A percentile compares a stretch with the other conserved stretches of the same genome.
phyloP scores from a whole-genome alignment of 371 early-diverging fungal species.

The Mucor irregularis region DNA sequence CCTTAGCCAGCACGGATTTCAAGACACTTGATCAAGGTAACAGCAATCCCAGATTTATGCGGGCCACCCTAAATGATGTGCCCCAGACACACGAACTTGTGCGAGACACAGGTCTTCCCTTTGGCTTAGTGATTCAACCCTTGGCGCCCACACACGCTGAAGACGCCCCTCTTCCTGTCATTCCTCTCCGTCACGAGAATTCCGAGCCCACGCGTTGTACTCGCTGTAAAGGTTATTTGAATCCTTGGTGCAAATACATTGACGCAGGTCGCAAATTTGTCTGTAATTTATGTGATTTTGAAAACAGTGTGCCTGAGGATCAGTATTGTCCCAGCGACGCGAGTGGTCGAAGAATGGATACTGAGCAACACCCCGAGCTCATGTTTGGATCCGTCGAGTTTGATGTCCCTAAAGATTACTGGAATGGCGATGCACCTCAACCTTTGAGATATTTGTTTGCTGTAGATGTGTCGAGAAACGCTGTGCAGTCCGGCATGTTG shows the following conservation, averaged over 20 bases:
- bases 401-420: constrained; percentile 79
- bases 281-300: constrained; percentile 92
- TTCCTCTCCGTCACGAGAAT: not conserved
- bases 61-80: constrained; percentile 82
- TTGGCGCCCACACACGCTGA: constrained; percentile 75
- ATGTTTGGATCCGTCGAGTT: constrained; percentile 88
- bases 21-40: constrained; percentile 90
- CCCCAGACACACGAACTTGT: constrained; percentile 81
- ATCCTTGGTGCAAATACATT: constrained; percentile 84
- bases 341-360: constrained; percentile 85
- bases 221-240: constrained; percentile 94
- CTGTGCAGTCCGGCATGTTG: constrained; percentile 86
- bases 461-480: constrained; percentile 88
- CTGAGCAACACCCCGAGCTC: constrained; percentile 88
- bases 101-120: constrained; percentile 75
- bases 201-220: constrained; percentile 50
- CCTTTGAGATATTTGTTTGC: constrained; percentile 85
- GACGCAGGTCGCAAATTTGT: constrained; percentile 88
- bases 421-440: constrained; percentile 48
- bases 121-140: constrained; percentile 92
- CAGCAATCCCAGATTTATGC: constrained; percentile 91
- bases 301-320: constrained; percentile 81
- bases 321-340: constrained; percentile 94
- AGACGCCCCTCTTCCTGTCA: constrained; percentile 54
- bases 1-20: constrained; percentile 80